Base-by-base conservation (phyloP, 108 stramenopile species). In the Mediolabrus comicus region DNA sequence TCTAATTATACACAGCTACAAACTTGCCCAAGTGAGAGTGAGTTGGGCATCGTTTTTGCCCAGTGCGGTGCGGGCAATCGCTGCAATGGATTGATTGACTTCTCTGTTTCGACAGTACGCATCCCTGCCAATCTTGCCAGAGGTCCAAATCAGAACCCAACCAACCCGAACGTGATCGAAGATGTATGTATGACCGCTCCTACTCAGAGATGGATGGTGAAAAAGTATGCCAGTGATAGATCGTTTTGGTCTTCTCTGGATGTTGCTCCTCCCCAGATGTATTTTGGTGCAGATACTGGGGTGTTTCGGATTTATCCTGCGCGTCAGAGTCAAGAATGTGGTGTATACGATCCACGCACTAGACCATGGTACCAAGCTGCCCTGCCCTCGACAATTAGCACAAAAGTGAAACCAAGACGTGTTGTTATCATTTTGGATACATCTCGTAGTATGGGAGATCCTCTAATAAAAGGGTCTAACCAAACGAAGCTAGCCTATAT, bases 301-400 rank as follows among this genome's bases (percentile, higher is more conserved):
- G 64, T 80, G 25, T 86, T 88, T 69, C 80, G 87, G 5, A 77
- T 85, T 28, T 77, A 61, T 67, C 87, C 87, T 19, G 87, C 72
- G 16, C 54, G 65, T 30, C 78, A 68, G 14, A 70, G 69, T 13
- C 39, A 62, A 24, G 43, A 59, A 30, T 88, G 84, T 55, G 81
- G 83, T 9, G 39, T n/a, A 22, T 90, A 82, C 34, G 89, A 90
- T 63, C 84, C 82, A 3, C 76, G 80, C 14, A 43, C 35, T 4
- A 74, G 89, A 32, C 87, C 91, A 1, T 92, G 91, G 91, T 90
- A 92, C 61, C 72, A 84, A 33, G 84, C 84, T 24, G 71, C 73
- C 14, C 67, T 72, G 8, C 71, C 78, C 8, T 59, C 61, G 0
- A 70, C 69, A 2, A 71, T 77, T 63, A 65, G 69, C 2, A 67